phyloP scores from a whole-genome alignment of 345 rosid genomes.

The Linum tenue region DNA sequence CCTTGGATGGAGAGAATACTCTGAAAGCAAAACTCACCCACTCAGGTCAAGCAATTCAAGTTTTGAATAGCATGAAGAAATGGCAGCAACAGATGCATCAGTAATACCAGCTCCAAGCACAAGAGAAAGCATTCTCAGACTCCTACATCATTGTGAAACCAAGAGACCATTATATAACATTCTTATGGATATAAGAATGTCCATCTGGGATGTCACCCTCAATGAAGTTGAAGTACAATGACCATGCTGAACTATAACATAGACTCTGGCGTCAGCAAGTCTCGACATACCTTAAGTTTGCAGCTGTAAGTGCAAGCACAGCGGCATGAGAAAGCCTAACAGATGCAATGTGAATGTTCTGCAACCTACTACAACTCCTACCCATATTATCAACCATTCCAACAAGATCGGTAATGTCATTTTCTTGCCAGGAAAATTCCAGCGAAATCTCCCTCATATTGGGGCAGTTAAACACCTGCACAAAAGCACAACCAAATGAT shows the following conservation, averaged over 20 bases:
- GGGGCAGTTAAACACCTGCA: slow-evolving; percentile 75
- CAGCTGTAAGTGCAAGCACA: slow-evolving; percentile 82
- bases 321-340: slow-evolving; percentile 62
- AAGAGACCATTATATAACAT: slow-evolving; percentile 3
- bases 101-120: slow-evolving; percentile 85
- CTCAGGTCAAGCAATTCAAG: slow-evolving; percentile 92
- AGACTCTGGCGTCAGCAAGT: not conserved
- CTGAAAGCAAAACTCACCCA: slow-evolving; percentile 53
- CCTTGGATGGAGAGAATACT: not conserved
- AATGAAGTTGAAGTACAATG: not conserved
- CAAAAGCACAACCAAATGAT: slow-evolving; percentile 3
- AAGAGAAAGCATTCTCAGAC: slow-evolving; percentile 82
- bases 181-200: not conserved
- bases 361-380: slow-evolving; percentile 60
- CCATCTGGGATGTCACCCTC: not conserved
- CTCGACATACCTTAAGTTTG: slow-evolving; percentile 62
- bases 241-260: not conserved
- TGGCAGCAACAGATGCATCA: slow-evolving; percentile 92
- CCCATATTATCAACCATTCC: slow-evolving; percentile 66
- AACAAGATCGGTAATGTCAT: slow-evolving; percentile 63
- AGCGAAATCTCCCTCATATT: slow-evolving; percentile 71
- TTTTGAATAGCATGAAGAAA: slow-evolving; percentile 62
- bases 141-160: slow-evolving; percentile 34
- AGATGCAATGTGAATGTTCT: slow-evolving; percentile 84
- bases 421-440: slow-evolving; percentile 72